A percentile compares a stretch with the other conserved stretches of the same genome.
Evolutionary conservation across 2,329 filamentous ascomycete species (phyloP).

Genomic region (Hypoxylon sp.): DNA sequence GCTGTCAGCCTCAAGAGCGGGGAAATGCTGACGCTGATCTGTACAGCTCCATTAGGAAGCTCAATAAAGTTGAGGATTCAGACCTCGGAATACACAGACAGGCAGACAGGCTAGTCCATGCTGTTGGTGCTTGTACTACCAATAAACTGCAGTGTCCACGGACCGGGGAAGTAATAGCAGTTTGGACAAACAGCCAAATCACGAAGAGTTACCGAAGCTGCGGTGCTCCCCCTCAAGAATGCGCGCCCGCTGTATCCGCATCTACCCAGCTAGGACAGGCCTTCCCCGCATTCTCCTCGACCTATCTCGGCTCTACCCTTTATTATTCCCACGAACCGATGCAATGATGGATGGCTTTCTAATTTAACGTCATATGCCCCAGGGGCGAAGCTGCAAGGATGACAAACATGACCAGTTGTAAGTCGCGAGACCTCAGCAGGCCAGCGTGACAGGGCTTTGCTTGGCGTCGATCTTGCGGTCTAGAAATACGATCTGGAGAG

Average conservation of each 20-base stretch:
- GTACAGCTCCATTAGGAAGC: constrained; percentile 33
- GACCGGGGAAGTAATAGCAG: constrained; percentile 4
- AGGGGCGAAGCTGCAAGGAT: constrained; percentile 31
- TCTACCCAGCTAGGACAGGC: constrained; percentile 10
- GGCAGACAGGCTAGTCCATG: not conserved
- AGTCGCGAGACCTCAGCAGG: constrained; percentile 15
- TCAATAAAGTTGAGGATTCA: constrained; percentile 20
- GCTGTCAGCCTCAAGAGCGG: constrained; percentile 34
- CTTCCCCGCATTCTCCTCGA: constrained; percentile 35
- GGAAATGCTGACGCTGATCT: constrained; percentile 21
- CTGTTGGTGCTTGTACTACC: constrained; percentile 14
- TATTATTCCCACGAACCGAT: constrained; percentile 20
- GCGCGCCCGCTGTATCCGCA: constrained; percentile 11
- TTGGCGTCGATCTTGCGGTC: constrained; percentile 27
- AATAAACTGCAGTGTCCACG: constrained; percentile 9
- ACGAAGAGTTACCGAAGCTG: constrained; percentile 15
- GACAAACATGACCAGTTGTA: constrained; percentile 27
- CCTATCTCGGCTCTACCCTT: constrained; percentile 32
- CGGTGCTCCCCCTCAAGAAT: constrained; percentile 23
- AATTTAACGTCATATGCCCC: constrained; percentile 34
- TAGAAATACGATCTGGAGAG: constrained; percentile 17
- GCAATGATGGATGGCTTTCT: constrained; percentile 17
- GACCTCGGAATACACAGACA: constrained; percentile 10
- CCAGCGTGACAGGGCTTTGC: constrained; percentile 23
- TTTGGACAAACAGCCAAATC: constrained; percentile 20